Conservation (phyloP, 176 grass and related monocot genomes). For the Thinopyrum elongatum region DNA sequence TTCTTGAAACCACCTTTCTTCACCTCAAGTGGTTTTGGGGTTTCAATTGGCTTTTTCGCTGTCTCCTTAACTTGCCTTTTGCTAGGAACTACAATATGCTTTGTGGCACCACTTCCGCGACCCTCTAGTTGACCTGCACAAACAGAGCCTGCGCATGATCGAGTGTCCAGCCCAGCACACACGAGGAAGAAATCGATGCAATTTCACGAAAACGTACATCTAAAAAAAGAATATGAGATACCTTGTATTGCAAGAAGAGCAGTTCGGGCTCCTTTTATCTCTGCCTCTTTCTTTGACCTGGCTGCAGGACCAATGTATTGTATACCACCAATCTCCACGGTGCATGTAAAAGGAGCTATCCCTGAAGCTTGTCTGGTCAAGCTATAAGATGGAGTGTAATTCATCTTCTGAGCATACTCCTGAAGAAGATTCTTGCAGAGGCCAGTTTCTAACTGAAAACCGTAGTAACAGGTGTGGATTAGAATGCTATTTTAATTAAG, state of each 20-base stretch:
- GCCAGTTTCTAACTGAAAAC: constrained; percentile 73
- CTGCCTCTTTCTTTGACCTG: constrained; percentile 80
- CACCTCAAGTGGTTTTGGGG: constrained; percentile 53
- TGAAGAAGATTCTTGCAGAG: constrained; percentile 92
- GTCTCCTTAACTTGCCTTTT: constrained; percentile 54
- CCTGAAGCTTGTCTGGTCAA: constrained; percentile 59
- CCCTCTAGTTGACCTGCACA: constrained; percentile 56
- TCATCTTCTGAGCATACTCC: constrained; percentile 96
- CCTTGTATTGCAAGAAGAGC: constrained; percentile 88
- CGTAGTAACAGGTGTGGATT: constrained; percentile 1
- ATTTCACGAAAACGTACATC: background rate
- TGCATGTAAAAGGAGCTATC: constrained; percentile 60
- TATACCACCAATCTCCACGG: constrained; percentile 82
- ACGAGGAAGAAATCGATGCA: background rate
- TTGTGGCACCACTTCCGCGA: constrained; percentile 37
- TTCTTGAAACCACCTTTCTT: constrained; percentile 61
- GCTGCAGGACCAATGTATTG: constrained; percentile 82
- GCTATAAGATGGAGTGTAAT: constrained; percentile 79
- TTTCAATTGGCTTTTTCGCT: constrained; percentile 27
- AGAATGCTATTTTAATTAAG: background rate
- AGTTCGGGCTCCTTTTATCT: constrained; percentile 85
- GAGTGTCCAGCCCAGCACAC: background rate
- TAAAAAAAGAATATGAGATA: constrained; percentile 12
- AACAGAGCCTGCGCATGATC: constrained; percentile 5
- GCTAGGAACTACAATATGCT: constrained; percentile 65